A percentile compares a stretch with the other conserved stretches of the same genome.
Evolutionary conservation across 768 basidiomycete genomes (phyloP).

Genomic region (Boletus reticuloceps): DNA sequence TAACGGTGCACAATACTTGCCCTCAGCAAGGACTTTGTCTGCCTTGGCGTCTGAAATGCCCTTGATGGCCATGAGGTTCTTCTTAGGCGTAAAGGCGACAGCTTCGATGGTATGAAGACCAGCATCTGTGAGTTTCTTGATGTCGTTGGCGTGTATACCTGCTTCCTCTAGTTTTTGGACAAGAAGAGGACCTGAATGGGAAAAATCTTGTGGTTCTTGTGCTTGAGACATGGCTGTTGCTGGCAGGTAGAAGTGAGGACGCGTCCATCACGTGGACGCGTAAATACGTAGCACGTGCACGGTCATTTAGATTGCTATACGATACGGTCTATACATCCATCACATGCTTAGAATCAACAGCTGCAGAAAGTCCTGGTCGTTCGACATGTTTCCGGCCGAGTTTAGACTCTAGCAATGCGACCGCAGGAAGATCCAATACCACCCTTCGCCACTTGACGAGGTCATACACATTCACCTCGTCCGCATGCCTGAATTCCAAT

Average conservation of each 20-base stretch:
- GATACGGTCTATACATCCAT: too few relatives aligned
- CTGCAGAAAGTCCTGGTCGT: slow-evolving; percentile 1
- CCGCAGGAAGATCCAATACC: slow-evolving; percentile 77
- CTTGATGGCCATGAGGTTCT: slow-evolving; percentile 84
- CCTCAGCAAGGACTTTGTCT: slow-evolving; percentile 92
- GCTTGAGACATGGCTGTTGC: slow-evolving; percentile 41
- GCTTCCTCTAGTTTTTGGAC: slow-evolving; percentile 84
- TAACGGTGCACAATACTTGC: slow-evolving; percentile 40
- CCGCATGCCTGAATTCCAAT: slow-evolving; percentile 59
- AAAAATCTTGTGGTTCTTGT: slow-evolving; percentile 48
- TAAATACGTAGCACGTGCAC: slow-evolving; percentile 6
- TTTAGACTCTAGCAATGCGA: slow-evolving; percentile 71
- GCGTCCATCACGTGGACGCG: slow-evolving; percentile 35
- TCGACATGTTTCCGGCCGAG: slow-evolving; percentile 42
- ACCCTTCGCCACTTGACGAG: slow-evolving; percentile 80
- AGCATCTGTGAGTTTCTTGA: slow-evolving; percentile 92
- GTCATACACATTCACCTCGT: slow-evolving; percentile 78
- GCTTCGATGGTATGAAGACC: slow-evolving; percentile 94
- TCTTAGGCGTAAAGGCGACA: slow-evolving; percentile 96
- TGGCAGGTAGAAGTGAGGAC: slow-evolving; percentile 8
- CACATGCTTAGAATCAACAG: background rate
- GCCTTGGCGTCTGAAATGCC: slow-evolving; percentile 97
- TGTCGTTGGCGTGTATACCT: slow-evolving; percentile 85
- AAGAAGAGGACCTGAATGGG: slow-evolving; percentile 77
- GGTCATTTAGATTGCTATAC: background rate